Conservation (phyloP, 306 rosid genomes). For the Canavalia ensiformis region DNA sequence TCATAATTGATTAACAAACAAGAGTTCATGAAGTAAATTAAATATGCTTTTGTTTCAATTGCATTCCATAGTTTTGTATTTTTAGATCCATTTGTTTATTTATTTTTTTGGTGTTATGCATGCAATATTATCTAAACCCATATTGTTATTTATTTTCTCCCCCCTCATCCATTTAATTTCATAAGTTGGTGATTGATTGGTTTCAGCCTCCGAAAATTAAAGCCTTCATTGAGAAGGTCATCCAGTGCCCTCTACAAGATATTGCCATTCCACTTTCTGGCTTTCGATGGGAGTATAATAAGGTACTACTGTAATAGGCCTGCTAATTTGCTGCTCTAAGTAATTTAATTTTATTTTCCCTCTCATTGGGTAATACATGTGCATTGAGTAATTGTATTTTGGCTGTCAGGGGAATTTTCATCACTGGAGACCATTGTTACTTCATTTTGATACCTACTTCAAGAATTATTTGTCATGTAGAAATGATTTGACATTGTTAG, state of each 20-base stretch:
- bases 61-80: conserved; percentile 6
- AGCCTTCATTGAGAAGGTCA: conserved; percentile 93
- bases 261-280: conserved; percentile 98
- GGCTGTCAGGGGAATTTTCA: conserved; percentile 90
- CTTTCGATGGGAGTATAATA: conserved; percentile 92
- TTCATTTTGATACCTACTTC: conserved; percentile 96
- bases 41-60: conserved; percentile 25
- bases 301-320: conserved; percentile 75
- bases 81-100: conserved; percentile 12
- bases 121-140: conserved; percentile 4
- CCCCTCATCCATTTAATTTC: conserved; percentile 4
- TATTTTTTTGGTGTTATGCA: conserved; percentile 15
- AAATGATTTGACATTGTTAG: conserved; percentile 90
- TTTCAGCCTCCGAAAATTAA: conserved; percentile 94
- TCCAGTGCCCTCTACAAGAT: conserved; percentile 95
- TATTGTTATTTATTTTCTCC: conserved; percentile 6
- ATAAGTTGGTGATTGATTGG: conserved; percentile 53
- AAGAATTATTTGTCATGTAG: conserved; percentile 87
- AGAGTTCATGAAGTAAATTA: conserved; percentile 16
- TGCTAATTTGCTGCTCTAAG: conserved; percentile 23
- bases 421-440: conserved; percentile 98
- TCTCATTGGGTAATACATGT: too few species aligned
- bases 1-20: conserved; percentile 31
- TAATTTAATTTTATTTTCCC: conserved; percentile 5
- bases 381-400: background rate